Evolutionary conservation across 352 stramenopile genomes (phyloP), one percentile per base, ranked within the genome.

Genomic region (Lagenidium giganteum): DNA sequence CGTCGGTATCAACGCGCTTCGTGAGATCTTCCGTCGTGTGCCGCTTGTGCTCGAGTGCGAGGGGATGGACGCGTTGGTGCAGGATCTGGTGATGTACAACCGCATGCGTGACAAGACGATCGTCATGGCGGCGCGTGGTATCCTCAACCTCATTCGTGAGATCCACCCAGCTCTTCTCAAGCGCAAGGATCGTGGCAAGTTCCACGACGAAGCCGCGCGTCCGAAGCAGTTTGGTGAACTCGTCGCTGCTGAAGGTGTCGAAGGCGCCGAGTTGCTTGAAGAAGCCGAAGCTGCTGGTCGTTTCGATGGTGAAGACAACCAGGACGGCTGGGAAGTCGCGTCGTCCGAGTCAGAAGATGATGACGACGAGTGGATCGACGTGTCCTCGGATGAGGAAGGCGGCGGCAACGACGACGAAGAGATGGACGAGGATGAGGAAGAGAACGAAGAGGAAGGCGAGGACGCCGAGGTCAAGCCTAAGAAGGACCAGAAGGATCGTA

Each of bases 101-200:
- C 97, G 97, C 57, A 82, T 95, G 45, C 73, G 84, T 8, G 96
- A 99, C 80, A 97, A 98, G 77, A 97, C 84, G 20, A 93, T 98
- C 13, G 83, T 97, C 21, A 97, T 99, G 72, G 96, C 97, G 4
- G 94, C 95, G 32, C 86, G 95, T 39, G 87, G 84, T 11, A 96
- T 98, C 35, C 79, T 97, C 16, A 99, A 99, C 67, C 84, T 98
- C 42, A 94, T 99, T 50, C 83, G 96, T 24, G 93, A 98, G 51
- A 88, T 97, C 37, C 86, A 98, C 66, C 97, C 97, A 8, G 70
- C 67, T 16, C 67, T 99, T 16, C 77, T 99, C n/a, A 91, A 97
- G 70, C 90, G 89, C 31, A 98, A 98, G 64, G 78, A 99, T 63
- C 82, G 97, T 32, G 97, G 97, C 40, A 95, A 98, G 43, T 88